Percentiles rank a stretch among this genome's conserved stretches.
Evolutionary conservation across 1,139 yeast genomes (phyloP).

Genomic region (Kazachstania sp.): DNA sequence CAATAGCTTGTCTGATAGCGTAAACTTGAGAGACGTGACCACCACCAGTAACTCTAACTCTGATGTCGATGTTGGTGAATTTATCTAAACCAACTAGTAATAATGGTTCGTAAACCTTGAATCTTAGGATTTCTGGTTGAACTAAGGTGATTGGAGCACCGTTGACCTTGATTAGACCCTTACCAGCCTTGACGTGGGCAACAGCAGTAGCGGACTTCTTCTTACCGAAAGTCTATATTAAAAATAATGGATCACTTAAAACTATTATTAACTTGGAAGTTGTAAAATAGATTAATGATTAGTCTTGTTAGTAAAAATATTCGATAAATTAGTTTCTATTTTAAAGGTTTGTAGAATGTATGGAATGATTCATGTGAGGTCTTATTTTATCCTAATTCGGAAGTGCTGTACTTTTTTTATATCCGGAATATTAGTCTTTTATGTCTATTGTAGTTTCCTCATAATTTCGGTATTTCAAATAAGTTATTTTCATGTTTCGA

Average conservation of each 20-base stretch:
- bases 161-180: slow-evolving; percentile 98
- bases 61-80: slow-evolving; percentile 96
- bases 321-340: too few species aligned
- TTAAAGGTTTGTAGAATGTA: too few species aligned
- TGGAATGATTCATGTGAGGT: too few species aligned
- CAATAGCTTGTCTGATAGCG: slow-evolving; percentile 99
- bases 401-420: too few species aligned
- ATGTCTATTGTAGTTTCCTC: too few species aligned
- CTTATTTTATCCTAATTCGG: too few species aligned
- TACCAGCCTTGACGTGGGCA: slow-evolving; percentile 99
- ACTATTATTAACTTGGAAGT: slow-evolving; percentile 93
- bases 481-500: too few species aligned
- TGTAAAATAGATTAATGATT: background rate
- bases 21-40: slow-evolving; percentile 99
- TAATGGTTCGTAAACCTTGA: slow-evolving; percentile 99
- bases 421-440: too few species aligned
- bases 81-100: slow-evolving; percentile 97
- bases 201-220: slow-evolving; percentile 99
- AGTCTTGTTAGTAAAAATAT: background rate
- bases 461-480: too few species aligned
- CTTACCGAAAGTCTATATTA: slow-evolving; percentile 89
- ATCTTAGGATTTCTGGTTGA: slow-evolving; percentile 97
- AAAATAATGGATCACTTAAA: slow-evolving; percentile 39
- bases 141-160: slow-evolving; percentile 99
- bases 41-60: slow-evolving; percentile 99